Base-by-base conservation (phyloP, 106 monocot genomes). In the Cymbidium sinense region DNA sequence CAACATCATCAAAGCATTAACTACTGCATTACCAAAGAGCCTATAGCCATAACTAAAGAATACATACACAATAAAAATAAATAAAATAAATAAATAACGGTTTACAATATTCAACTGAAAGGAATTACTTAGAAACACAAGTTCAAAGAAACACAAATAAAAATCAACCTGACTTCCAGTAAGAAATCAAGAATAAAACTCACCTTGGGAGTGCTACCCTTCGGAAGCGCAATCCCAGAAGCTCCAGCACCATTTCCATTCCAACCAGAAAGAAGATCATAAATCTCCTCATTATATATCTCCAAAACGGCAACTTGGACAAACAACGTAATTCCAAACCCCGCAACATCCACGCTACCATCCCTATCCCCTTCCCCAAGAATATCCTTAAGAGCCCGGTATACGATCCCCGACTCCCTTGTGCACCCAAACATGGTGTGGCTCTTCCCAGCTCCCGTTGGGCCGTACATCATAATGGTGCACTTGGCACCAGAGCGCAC, bases 271-370 rank as follows among this genome's bases (percentile, higher is more conserved):
- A 99, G 87, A 44, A 99, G 84, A 87, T 99, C 98, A 50, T 99
- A 99, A 43, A 99, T 95, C 78, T 99, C 98, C 83, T 99, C 98
- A 73, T 99, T 99, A 72, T 95, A 99, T 20, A 99, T 95, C 87
- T 99, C 98, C 61, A 99, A 44, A 1, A 99, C 98, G 0, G 94
- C 89, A 31, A 95, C 92, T 43, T 92, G 88, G 0, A 95, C 94
- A 43, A 95, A 95, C 34, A 90, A 7, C 18, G 87, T 92, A 3
- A 82, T 35, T 43, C 85, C 81, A 55, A 91, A 89, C 6, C 81
- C 89, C 0, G 72, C 81, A 36, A 89, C 81, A 62, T 92, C 86
- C 8, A 64, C 74, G 2, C 77, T 79, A 12, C 35, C 41, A 20
- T 75, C 79, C 17, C 36, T 81, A 5, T 71, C 88, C 15, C 77